Conservation (phyloP, 345 rosid genomes). For the Firmiana major region DNA sequence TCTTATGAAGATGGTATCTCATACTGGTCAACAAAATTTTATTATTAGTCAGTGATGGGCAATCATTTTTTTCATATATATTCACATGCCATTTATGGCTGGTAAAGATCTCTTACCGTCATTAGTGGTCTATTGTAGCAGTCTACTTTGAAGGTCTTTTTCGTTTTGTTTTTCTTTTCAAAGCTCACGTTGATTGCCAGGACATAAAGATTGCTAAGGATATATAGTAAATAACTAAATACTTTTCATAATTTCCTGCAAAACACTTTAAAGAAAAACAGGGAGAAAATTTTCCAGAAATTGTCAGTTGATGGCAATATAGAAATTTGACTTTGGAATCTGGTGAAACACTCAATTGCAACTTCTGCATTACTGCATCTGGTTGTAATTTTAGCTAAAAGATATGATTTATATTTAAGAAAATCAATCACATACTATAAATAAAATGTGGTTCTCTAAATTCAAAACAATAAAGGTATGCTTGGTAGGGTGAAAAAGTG, state of each 20-base stretch:
- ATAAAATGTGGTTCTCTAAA: neutral
- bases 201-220: neutral
- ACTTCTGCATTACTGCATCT: neutral
- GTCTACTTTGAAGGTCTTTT: neutral
- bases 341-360: neutral
- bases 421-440: neutral
- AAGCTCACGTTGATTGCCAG: neutral
- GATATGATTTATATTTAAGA: neutral
- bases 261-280: neutral
- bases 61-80: neutral
- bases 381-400: neutral
- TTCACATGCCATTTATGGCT: neutral
- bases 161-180: neutral
- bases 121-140: neutral
- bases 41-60: neutral
- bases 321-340: neutral
- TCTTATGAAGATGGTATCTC: neutral
- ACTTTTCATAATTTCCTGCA: neutral
- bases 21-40: neutral
- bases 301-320: too few species aligned
- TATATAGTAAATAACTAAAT: neutral
- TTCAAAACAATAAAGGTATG: neutral
- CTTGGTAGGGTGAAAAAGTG: too few species aligned
- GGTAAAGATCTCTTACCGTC: neutral
- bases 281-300: neutral